Conservation (phyloP, 2,329 filamentous ascomycete species). For the Pseudohalonectria lignicola region DNA sequence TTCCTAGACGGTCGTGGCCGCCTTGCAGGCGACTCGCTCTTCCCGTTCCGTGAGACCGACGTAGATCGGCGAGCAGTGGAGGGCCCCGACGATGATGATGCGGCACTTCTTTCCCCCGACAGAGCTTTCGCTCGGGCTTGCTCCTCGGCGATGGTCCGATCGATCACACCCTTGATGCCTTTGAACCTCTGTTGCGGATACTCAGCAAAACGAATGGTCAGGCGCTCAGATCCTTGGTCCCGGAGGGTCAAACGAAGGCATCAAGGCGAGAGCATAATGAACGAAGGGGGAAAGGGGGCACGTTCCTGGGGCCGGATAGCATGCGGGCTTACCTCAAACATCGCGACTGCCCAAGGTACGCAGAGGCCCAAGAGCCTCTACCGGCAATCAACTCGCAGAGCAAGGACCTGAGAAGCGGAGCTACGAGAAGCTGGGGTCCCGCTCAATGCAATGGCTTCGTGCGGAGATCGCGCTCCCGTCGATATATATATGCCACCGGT, state of each 20-base stretch:
- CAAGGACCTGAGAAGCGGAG: too few species aligned
- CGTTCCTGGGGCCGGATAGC: too few species aligned
- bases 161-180: conserved; percentile 76
- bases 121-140: conserved; percentile 63
- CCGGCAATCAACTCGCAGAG: too few species aligned
- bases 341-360: too few species aligned
- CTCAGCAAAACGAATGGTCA: too few species aligned
- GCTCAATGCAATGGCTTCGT: too few species aligned
- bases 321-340: too few species aligned
- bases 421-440: too few species aligned
- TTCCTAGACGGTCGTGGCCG: conserved; percentile 29
- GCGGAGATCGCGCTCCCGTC: too few species aligned
- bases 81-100: too few species aligned
- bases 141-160: conserved; percentile 82
- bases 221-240: neutral
- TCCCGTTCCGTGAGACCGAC: conserved; percentile 27
- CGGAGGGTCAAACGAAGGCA: neutral
- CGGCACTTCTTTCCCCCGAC: conserved; percentile 30
- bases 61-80: conserved; percentile 31
- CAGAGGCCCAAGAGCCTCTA: too few species aligned
- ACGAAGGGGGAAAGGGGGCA: neutral
- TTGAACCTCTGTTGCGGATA: conserved; percentile 25
- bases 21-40: conserved; percentile 20
- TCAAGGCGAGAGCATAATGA: neutral
- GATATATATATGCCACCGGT: too few species aligned